A percentile compares a stretch with the other conserved stretches of the same genome.
Evolutionary conservation across 1,284 basidiomycete genomes (phyloP).

Genomic region (Ceratobasidium sp.): DNA sequence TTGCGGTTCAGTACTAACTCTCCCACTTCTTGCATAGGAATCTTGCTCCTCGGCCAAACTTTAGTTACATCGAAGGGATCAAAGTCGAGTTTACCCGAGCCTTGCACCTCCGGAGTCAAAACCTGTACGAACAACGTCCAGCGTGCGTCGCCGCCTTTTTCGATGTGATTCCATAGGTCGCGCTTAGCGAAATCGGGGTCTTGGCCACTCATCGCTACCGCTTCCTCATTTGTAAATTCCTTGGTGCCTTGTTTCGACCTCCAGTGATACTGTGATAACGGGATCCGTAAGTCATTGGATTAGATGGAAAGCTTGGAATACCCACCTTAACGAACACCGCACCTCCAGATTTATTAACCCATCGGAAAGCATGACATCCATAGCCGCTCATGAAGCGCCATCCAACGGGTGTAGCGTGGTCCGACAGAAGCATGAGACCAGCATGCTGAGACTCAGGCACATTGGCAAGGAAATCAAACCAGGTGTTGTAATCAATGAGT

Average conservation of each 20-base stretch:
- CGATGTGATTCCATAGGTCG: constrained; percentile 60
- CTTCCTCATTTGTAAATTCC: constrained; percentile 59
- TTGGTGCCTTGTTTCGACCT: constrained; percentile 48
- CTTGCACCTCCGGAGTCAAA: constrained; percentile 57
- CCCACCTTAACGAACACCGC: constrained; percentile 90
- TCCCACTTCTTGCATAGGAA: constrained; percentile 61
- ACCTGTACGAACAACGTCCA: constrained; percentile 59
- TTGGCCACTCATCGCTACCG: constrained; percentile 56
- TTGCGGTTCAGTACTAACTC: constrained; percentile 59
- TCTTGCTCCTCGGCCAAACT: constrained; percentile 57
- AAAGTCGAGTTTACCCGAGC: constrained; percentile 57
- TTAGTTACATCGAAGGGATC: constrained; percentile 62
- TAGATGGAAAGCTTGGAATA: constrained; percentile 60
- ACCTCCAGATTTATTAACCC: constrained; percentile 81
- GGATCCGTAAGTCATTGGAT: not conserved
- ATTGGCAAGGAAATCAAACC: constrained; percentile 55
- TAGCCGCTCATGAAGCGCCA: constrained; percentile 90
- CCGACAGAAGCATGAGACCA: constrained; percentile 88
- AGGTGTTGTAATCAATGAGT: constrained; percentile 56
- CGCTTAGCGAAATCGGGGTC: constrained; percentile 61
- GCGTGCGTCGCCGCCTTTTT: constrained; percentile 58
- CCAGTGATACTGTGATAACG: constrained; percentile 54
- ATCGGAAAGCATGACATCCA: constrained; percentile 92
- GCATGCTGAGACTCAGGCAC: constrained; percentile 68
- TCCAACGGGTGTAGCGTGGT: constrained; percentile 93